These are phyloP conservation scores for Omphalotus olearius DNA, from an alignment of 1,284 basidiomycete species.

Conservation along the genomic window DNA sequence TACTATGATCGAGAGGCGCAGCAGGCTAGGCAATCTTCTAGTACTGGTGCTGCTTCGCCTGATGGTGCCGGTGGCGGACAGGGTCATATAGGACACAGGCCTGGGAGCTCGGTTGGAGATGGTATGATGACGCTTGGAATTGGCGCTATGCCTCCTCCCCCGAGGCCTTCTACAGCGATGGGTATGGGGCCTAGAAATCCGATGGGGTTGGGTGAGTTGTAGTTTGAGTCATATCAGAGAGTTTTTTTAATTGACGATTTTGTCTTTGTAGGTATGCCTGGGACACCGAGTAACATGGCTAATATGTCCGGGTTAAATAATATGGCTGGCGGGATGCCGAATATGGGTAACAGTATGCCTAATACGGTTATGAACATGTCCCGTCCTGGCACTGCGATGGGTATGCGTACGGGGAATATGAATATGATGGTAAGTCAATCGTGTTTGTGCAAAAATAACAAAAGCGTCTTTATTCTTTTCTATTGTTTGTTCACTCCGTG, in stretches of 20 bases:
- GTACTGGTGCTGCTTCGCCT: background rate
- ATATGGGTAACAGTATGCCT: background rate
- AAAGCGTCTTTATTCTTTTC: background rate
- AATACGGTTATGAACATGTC: slow-evolving; percentile 5
- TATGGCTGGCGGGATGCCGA: background rate
- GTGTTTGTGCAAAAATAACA: too few relatives aligned
- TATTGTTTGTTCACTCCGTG: background rate
- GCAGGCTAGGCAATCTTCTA: background rate
- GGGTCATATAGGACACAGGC: background rate
- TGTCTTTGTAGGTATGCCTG: background rate
- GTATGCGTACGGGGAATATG: slow-evolving; percentile 6
- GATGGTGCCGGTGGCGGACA: background rate
- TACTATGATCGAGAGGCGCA: background rate
- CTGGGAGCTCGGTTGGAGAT: slow-evolving; percentile 5
- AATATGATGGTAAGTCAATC: slow-evolving; percentile 2
- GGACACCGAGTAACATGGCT: background rate
- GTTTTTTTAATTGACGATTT: background rate
- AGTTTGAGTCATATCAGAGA: too few relatives aligned
- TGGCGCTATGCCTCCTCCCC: slow-evolving; percentile 10
- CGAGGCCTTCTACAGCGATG: slow-evolving; percentile 10
- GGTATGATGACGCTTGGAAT: background rate
- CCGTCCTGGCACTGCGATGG: slow-evolving; percentile 14
- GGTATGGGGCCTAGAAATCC: background rate
- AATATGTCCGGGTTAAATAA: slow-evolving; percentile 5
- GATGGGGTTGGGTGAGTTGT: too few relatives aligned